phyloP scores from a whole-genome alignment of 1,284 basidiomycete species.

The Leccinum ponderosum region DNA sequence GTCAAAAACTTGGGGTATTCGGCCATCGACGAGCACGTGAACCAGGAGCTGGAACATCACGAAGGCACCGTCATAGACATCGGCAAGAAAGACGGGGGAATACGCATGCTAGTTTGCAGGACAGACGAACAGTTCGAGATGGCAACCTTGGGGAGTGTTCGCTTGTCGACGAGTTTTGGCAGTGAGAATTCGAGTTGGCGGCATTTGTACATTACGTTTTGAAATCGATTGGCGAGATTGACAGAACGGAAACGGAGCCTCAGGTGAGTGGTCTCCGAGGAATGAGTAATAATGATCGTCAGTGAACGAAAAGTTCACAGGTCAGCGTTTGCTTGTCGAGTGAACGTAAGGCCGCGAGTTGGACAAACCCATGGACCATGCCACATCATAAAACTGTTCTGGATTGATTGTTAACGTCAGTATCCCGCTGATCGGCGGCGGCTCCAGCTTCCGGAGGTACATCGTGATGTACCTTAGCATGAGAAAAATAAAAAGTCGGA shows the following conservation, averaged over 20 bases:
- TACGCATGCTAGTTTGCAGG: slow-evolving; percentile 55
- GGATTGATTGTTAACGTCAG: background rate
- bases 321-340: background rate
- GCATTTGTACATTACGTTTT: background rate
- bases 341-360: background rate
- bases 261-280: background rate
- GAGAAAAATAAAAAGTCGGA: background rate
- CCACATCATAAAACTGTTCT: background rate
- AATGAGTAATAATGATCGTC: background rate
- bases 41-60: slow-evolving; percentile 31
- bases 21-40: slow-evolving; percentile 46
- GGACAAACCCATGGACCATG: background rate
- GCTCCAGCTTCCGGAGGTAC: background rate
- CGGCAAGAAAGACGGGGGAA: slow-evolving; percentile 34
- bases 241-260: background rate
- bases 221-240: background rate
- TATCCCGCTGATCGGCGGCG: background rate
- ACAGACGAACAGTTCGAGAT: slow-evolving; percentile 76
- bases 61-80: slow-evolving; percentile 49
- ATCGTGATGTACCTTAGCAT: background rate
- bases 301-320: background rate
- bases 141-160: slow-evolving; percentile 51
- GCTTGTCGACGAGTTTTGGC: slow-evolving; percentile 19
- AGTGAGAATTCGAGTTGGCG: slow-evolving; percentile 1
- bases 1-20: slow-evolving; percentile 63